phyloP scores from a whole-genome alignment of 2,329 filamentous ascomycete species.

The Ampelomyces quisqualis region DNA sequence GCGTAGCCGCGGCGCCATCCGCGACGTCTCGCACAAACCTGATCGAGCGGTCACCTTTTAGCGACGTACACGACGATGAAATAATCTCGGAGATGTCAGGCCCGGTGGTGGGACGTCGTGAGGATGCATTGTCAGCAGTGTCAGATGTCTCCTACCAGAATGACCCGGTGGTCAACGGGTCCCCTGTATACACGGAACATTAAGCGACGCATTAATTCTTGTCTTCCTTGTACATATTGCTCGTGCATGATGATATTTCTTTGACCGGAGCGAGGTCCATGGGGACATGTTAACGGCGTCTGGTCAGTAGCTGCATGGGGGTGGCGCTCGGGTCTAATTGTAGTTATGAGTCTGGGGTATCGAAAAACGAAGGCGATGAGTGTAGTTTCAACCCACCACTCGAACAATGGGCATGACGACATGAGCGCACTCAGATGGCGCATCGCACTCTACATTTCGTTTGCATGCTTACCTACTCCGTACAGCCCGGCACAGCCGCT shows the following conservation, averaged over 20 bases:
- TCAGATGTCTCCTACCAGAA: slow-evolving; percentile 39
- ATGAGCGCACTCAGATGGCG: slow-evolving; percentile 11
- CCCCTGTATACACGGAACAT: slow-evolving; percentile 7
- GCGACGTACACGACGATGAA: slow-evolving; percentile 33
- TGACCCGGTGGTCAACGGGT: slow-evolving; percentile 24
- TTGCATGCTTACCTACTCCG: slow-evolving; percentile 8
- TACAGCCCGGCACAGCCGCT: no score
- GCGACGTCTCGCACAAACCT: slow-evolving; percentile 26
- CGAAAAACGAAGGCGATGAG: slow-evolving; percentile 5
- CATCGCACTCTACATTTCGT: slow-evolving; percentile 14
- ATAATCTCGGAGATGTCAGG: slow-evolving; percentile 32
- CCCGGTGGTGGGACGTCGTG: slow-evolving; percentile 15
- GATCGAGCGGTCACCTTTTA: slow-evolving; percentile 37
- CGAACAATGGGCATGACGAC: slow-evolving; percentile 23
- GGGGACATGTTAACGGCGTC: not conserved
- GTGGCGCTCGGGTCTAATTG: not conserved
- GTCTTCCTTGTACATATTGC: slow-evolving; percentile 18
- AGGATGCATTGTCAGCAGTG: slow-evolving; percentile 31
- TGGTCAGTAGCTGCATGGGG: not conserved
- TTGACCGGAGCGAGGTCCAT: not conserved
- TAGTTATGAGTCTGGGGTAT: not conserved
- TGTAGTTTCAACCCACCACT: slow-evolving; percentile 6
- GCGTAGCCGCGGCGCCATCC: slow-evolving; percentile 13
- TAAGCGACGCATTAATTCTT: not conserved
- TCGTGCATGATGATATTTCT: not conserved